These are phyloP conservation scores for Trichocomaceae sp. DNA, from an alignment of 2,329 filamentous ascomycete genomes.

Conservation along the genomic window DNA sequence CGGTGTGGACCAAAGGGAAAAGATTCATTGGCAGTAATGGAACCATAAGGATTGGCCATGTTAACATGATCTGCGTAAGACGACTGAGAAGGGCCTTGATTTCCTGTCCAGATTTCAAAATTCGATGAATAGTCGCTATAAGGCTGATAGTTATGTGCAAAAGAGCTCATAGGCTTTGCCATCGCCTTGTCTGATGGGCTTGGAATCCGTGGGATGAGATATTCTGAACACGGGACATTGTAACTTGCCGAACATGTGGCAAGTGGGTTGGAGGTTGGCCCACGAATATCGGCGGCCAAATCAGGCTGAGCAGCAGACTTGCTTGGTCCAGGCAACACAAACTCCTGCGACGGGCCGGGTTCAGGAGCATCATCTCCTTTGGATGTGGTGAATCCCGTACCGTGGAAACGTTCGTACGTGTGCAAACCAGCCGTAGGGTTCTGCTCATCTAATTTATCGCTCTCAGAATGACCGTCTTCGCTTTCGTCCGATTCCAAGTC, in stretches of 20 bases:
- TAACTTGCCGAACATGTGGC: not conserved
- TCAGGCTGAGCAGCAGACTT: not conserved
- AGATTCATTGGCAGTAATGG: slow-evolving; percentile 6
- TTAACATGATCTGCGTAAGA: not conserved
- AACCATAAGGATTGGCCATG: not conserved
- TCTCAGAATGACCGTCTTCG: slow-evolving; percentile 5
- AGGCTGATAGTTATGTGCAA: not conserved
- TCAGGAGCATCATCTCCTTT: not conserved
- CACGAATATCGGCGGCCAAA: not conserved
- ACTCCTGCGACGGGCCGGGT: not conserved
- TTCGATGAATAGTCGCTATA: not conserved
- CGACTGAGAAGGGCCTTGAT: not conserved
- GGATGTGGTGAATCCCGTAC: not conserved
- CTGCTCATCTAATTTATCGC: not conserved
- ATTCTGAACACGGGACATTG: slow-evolving; percentile 5
- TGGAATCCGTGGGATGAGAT: slow-evolving; percentile 5
- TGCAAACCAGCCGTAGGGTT: not conserved
- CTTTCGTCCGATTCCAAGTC: slow-evolving; percentile 6
- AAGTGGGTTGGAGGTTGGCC: not conserved
- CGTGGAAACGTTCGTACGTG: not conserved
- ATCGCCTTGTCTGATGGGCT: slow-evolving; percentile 15
- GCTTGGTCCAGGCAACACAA: not conserved
- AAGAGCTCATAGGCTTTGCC: slow-evolving; percentile 8
- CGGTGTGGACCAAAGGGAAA: slow-evolving; percentile 9
- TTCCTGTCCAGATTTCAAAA: slow-evolving; percentile 6